Evolutionary conservation across 768 basidiomycete genomes (phyloP).

Genomic region (Pleurotus tuber-regium): DNA sequence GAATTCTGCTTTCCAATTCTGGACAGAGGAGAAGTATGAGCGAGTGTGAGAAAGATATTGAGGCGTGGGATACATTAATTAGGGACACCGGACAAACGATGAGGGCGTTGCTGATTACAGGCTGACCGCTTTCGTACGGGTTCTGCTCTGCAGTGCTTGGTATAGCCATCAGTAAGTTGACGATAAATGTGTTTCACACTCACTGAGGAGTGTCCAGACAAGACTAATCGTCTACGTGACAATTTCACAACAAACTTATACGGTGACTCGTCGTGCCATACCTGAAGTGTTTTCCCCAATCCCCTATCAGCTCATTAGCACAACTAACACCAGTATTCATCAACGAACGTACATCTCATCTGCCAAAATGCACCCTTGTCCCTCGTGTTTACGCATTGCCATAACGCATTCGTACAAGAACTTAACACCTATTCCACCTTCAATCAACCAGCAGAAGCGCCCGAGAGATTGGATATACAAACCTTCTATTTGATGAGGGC

Average conservation of each 20-base stretch:
- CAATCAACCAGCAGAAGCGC: constrained; percentile 4
- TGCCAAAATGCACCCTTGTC: constrained; percentile 92
- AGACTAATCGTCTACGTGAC: constrained; percentile 77
- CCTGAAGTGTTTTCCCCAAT: constrained; percentile 94
- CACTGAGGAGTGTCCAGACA: constrained; percentile 90
- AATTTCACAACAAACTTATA: neutral
- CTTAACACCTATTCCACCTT: constrained; percentile 51
- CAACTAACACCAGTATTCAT: neutral
- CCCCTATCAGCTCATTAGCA: constrained; percentile 52
- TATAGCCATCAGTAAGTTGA: neutral
- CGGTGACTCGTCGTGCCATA: constrained; percentile 18
- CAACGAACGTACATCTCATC: constrained; percentile 77
- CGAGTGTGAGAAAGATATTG: constrained; percentile 4
- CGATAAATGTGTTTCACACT: constrained; percentile 21
- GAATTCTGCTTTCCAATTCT: constrained; percentile 98
- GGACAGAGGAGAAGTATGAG: neutral
- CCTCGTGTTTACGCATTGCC: constrained; percentile 89
- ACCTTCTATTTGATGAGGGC: constrained; percentile 92
- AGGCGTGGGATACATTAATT: constrained; percentile 55
- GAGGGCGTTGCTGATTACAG: constrained; percentile 74
- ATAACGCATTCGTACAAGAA: constrained; percentile 97
- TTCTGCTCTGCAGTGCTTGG: constrained; percentile 64
- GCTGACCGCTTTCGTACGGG: constrained; percentile 58
- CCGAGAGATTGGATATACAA: constrained; percentile 9
- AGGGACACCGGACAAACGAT: constrained; percentile 95